Base-by-base conservation (phyloP, 805 yeast species). In the Candida maris region DNA sequence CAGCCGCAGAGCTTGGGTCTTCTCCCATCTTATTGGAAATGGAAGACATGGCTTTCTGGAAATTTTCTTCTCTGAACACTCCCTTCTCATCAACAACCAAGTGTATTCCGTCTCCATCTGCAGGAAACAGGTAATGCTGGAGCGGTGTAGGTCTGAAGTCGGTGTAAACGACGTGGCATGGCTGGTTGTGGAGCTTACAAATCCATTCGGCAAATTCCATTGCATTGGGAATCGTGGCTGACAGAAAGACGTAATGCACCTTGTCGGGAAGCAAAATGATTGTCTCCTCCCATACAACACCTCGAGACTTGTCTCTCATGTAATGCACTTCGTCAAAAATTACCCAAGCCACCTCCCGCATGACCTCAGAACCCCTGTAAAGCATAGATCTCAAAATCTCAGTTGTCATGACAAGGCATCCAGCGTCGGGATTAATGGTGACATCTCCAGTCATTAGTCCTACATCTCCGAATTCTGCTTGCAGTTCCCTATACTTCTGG, bases 271-370 rank as follows among this genome's bases (percentile, higher is more conserved):
- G 70, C 57, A 93, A 68, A 40, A 93, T 93, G 47, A 93, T 91
- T 12, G 97, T 91, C 63, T 93, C 99, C 65, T 93, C 99, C 99
- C 99, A 93, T 23, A 93, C 98, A 35, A 93, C 99, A 61, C 99
- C 99, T 66, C 99, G 79, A 49, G 88, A 93, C 51, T 87, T 83
- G 61, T 93, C 99, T 66, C 97, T 81, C 94, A 93, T 93, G 64
- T 93, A 93, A 66, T 93, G 99, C 30, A 93, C 96, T 61, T 93
- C 99, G 63, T 93, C 99, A 48, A 93, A 93, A 26, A 93, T 80
- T 34, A 93, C 98, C 96, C 96, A 93, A 0, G 96, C 96, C 27
- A 93, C 97, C 70, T 93, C 99, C 62, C 99, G 76, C 91, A 93
- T 89, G 31, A 94, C 81, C 60, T 93, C 98, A 10, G 97, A 86